phyloP scores from a whole-genome alignment of 192 early-diverging fungal species.

The Podila epicladia region DNA sequence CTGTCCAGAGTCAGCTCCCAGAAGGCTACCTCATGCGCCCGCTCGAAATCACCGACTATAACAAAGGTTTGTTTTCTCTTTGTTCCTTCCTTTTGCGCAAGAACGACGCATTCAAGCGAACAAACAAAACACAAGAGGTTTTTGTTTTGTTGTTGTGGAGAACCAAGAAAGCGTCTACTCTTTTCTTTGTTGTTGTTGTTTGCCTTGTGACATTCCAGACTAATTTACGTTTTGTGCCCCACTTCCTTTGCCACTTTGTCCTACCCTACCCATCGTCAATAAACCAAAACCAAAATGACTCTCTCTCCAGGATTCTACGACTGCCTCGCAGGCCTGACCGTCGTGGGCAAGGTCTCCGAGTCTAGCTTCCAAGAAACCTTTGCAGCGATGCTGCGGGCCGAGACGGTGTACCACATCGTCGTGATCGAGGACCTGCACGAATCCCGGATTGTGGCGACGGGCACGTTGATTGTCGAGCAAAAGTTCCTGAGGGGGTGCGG shows the following conservation, averaged over 20 bases:
- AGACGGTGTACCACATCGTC: slow-evolving; percentile 74
- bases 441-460: slow-evolving; percentile 79
- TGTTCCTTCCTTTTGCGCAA: neutral
- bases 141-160: slow-evolving; percentile 1
- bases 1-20: slow-evolving; percentile 67
- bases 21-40: slow-evolving; percentile 80
- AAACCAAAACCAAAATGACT: no score
- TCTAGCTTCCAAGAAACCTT: slow-evolving; percentile 70
- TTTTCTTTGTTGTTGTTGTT: no score
- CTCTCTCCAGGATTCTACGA: slow-evolving; percentile 56
- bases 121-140: neutral
- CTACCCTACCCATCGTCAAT: neutral
- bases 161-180: neutral
- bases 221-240: no score
- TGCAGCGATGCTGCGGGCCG: slow-evolving; percentile 74
- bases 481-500: slow-evolving; percentile 89
- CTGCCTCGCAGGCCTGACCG: slow-evolving; percentile 80
- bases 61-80: slow-evolving; percentile 67
- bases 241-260: neutral
- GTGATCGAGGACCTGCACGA: slow-evolving; percentile 82
- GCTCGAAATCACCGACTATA: slow-evolving; percentile 79
- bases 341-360: slow-evolving; percentile 78
- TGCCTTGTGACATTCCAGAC: no score
- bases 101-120: neutral
- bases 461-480: slow-evolving; percentile 88